phyloP scores from a whole-genome alignment of 2,329 filamentous ascomycete species.

The Seiridium cupressi region DNA sequence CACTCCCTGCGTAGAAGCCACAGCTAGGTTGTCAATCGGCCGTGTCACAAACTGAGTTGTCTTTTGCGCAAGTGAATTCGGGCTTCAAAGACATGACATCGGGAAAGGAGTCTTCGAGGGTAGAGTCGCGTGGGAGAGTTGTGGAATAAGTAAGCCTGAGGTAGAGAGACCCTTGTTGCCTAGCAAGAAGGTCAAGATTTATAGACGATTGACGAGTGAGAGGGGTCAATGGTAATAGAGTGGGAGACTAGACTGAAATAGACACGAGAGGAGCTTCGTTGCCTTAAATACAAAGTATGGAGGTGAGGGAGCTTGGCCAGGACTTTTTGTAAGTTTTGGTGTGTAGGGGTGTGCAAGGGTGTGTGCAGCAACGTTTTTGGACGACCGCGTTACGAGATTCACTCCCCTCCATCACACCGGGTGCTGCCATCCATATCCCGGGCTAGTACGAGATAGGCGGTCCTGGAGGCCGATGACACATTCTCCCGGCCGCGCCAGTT shows the following conservation, averaged over 20 bases:
- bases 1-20: constrained; percentile 8
- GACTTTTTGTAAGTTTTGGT: constrained; percentile 8
- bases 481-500: background rate
- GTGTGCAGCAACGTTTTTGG: background rate
- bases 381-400: background rate
- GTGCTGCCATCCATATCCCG: background rate
- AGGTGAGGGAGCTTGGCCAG: constrained; percentile 6
- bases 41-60: constrained; percentile 6
- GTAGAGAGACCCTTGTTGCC: constrained; percentile 5
- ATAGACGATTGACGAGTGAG: background rate
- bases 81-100: constrained; percentile 13
- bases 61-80: constrained; percentile 2
- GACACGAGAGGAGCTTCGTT: background rate
- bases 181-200: background rate
- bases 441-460: background rate
- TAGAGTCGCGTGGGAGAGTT: constrained; percentile 1
- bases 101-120: constrained; percentile 5
- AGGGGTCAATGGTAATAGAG: background rate
- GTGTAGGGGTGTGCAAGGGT: background rate
- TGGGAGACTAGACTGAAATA: background rate
- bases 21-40: constrained; percentile 11
- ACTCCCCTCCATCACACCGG: background rate
- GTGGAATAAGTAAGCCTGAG: constrained; percentile 4
- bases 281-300: constrained; percentile 6
- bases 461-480: constrained; percentile 4